phyloP scores from a whole-genome alignment of 495 filamentous ascomycete species.

The Tuber melanosporum region DNA sequence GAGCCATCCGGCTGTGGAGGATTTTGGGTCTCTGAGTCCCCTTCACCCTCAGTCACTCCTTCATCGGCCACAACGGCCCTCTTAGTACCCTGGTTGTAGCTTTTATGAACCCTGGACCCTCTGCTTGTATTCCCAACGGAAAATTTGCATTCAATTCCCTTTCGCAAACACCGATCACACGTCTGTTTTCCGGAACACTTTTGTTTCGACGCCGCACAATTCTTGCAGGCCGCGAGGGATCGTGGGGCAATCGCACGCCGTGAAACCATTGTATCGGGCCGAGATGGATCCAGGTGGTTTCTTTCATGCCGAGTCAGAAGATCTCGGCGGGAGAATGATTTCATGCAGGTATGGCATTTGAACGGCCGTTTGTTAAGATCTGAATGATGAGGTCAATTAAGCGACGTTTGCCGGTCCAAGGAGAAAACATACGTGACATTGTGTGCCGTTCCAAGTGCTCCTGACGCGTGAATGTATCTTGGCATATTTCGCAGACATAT shows the following conservation, averaged over 20 bases:
- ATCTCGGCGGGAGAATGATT: conserved; percentile 2
- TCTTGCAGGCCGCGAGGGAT: not conserved
- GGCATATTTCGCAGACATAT: conserved; percentile 5
- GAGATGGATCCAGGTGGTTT: not conserved
- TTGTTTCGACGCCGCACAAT: not conserved
- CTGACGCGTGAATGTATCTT: conserved; percentile 3
- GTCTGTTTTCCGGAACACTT: not conserved
- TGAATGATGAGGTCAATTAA: not conserved
- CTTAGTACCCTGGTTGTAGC: not conserved
- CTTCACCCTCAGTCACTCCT: not conserved
- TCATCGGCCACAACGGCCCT: not conserved
- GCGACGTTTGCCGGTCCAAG: not conserved
- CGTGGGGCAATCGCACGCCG: not conserved
- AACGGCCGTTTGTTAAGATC: conserved; percentile 1
- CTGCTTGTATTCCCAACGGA: not conserved
- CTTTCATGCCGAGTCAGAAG: not conserved
- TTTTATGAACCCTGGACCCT: not conserved
- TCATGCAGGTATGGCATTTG: conserved; percentile 1
- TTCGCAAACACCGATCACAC: not conserved
- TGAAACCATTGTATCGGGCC: not conserved
- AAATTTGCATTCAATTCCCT: conserved; percentile 1
- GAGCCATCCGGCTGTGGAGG: not conserved
- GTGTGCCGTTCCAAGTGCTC: conserved; percentile 1
- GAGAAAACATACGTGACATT: conserved; percentile 5
- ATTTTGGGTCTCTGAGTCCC: not conserved